phyloP scores from a whole-genome alignment of 768 basidiomycete species.

The Panaeolus cyanescens region DNA sequence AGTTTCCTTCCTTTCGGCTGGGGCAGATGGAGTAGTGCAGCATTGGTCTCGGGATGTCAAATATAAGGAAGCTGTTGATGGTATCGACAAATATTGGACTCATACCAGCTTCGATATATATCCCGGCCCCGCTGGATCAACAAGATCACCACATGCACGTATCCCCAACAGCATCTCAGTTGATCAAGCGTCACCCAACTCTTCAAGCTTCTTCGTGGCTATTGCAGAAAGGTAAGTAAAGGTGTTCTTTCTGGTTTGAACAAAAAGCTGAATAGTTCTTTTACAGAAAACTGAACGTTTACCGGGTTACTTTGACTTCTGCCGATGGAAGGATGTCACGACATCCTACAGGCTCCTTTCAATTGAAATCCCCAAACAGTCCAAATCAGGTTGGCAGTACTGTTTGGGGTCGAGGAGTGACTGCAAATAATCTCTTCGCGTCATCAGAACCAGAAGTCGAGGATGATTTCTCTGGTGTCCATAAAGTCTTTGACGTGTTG shows the following conservation, averaged over 20 bases:
- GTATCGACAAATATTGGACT: neutral
- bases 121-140: neutral
- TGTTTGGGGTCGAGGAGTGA: slow-evolving; percentile 50
- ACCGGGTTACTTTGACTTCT: too few relatives aligned
- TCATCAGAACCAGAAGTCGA: slow-evolving; percentile 50
- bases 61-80: neutral
- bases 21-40: slow-evolving; percentile 43
- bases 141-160: neutral
- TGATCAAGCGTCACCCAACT: neutral
- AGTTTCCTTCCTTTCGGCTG: slow-evolving; percentile 46
- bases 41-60: slow-evolving; percentile 40
- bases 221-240: neutral
- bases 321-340: too few relatives aligned
- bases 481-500: slow-evolving; percentile 50
- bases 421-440: slow-evolving; percentile 47
- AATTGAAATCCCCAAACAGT: slow-evolving; percentile 9
- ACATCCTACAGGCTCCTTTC: neutral
- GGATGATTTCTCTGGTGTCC: slow-evolving; percentile 37
- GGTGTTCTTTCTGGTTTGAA: too few relatives aligned
- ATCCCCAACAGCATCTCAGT: neutral
- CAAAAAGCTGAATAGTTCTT: too few relatives aligned
- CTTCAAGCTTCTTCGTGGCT: neutral
- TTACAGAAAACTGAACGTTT: too few relatives aligned
- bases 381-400: slow-evolving; percentile 43
- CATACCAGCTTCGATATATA: slow-evolving; percentile 12